Conservation (phyloP, 768 basidiomycete species). For the Suillus placidus region DNA sequence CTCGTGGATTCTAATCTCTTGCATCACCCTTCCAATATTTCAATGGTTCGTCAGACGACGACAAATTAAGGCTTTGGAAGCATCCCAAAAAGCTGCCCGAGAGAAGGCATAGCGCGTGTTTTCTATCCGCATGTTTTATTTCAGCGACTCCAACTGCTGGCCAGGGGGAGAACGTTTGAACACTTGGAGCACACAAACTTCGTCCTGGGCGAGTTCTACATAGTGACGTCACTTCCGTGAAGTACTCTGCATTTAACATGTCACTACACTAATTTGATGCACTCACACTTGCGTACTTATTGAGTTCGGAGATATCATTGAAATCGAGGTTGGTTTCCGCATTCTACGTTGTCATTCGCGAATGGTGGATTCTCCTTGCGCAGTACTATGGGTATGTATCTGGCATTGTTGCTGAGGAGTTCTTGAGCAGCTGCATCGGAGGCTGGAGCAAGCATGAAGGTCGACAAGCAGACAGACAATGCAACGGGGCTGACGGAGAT, state of each 20-base stretch:
- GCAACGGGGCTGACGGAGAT: too few relatives aligned
- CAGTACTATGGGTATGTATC: too few relatives aligned
- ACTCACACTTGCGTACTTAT: background rate
- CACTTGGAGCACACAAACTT: background rate
- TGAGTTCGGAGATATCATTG: too few relatives aligned
- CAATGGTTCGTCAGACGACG: conserved; percentile 44
- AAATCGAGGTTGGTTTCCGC: too few relatives aligned
- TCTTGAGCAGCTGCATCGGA: too few relatives aligned
- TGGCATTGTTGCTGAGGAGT: too few relatives aligned
- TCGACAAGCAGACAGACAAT: too few relatives aligned
- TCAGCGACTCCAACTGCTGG: background rate
- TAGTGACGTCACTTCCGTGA: background rate
- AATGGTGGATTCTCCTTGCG: too few relatives aligned
- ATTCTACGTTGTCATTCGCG: too few relatives aligned
- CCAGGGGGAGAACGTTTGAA: background rate
- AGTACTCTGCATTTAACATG: background rate
- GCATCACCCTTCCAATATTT: conserved; percentile 52
- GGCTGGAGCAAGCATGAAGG: too few relatives aligned
- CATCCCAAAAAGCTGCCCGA: background rate
- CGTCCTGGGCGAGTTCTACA: background rate
- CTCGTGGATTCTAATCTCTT: conserved; percentile 58
- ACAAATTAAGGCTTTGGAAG: conserved; percentile 25
- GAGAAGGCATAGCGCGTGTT: background rate
- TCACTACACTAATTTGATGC: background rate
- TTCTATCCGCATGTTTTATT: background rate